These are phyloP conservation scores for Plasmodium knowlesi DNA, from an alignment of 169 alveolate species.

Conservation along the genomic window DNA sequence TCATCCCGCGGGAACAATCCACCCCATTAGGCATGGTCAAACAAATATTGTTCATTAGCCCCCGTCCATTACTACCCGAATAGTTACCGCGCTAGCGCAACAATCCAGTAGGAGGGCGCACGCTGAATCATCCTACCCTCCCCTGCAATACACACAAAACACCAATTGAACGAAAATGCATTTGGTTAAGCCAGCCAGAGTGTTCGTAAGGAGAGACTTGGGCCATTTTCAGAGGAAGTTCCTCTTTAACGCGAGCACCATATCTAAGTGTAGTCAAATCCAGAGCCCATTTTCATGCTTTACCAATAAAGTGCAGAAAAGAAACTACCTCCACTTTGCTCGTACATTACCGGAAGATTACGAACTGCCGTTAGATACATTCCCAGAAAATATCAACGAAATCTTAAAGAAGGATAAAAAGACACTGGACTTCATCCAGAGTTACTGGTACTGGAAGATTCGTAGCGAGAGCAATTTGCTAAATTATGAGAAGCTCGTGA, in stretches of 20 bases:
- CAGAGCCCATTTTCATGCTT: neutral
- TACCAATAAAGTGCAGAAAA: neutral
- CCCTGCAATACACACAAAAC: neutral
- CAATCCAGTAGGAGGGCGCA: neutral
- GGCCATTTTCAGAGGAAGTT: neutral
- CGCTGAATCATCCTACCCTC: neutral
- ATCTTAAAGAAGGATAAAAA: conserved; percentile 87
- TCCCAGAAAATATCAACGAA: conserved; percentile 88
- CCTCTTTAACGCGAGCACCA: neutral
- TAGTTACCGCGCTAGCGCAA: neutral
- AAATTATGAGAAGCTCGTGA: conserved; percentile 85
- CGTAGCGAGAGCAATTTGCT: conserved; percentile 87
- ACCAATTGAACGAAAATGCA: conserved; percentile 6
- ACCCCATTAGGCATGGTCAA: neutral
- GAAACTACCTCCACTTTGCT: conserved; percentile 86
- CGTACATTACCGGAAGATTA: conserved; percentile 89
- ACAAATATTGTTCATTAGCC: neutral
- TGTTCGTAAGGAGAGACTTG: neutral
- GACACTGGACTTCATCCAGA: conserved; percentile 86
- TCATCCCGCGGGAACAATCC: neutral
- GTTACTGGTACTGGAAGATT: conserved; percentile 90
- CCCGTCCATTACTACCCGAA: neutral
- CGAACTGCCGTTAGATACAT: conserved; percentile 89
- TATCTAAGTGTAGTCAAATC: neutral
- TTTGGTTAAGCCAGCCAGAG: neutral